phyloP scores from a whole-genome alignment of 208 protist species.

The Leishmania martiniquensis region DNA sequence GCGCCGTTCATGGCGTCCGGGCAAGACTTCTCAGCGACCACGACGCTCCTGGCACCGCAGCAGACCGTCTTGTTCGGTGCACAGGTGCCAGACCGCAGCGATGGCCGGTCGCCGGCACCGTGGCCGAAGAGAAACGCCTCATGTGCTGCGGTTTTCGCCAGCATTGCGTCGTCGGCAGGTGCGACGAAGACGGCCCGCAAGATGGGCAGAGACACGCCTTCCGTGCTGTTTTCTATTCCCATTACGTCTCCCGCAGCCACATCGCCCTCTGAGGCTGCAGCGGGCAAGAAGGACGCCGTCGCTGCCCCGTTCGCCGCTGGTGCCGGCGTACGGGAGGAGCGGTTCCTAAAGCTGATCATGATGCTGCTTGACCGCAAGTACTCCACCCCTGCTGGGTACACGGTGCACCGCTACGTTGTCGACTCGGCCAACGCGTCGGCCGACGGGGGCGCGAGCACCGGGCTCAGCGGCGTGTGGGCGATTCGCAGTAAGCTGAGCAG shows the following conservation, averaged over 20 bases:
- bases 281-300: not conserved
- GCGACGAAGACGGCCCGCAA: conserved; percentile 3
- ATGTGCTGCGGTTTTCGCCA: conserved; percentile 18
- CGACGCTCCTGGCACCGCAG: conserved; percentile 21
- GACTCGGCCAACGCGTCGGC: conserved; percentile 15
- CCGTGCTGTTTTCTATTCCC: conserved; percentile 30
- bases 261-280: not conserved
- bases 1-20: not conserved
- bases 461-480: conserved; percentile 33
- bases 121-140: conserved; percentile 16
- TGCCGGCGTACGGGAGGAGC: conserved; percentile 31
- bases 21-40: not conserved
- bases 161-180: conserved; percentile 10
- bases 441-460: not conserved
- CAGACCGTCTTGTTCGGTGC: conserved; percentile 23
- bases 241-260: conserved; percentile 15
- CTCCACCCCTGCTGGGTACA: conserved; percentile 31
- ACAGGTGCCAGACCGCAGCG: conserved; percentile 9
- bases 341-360: conserved; percentile 46
- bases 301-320: conserved; percentile 13
- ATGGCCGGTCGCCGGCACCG: conserved; percentile 10
- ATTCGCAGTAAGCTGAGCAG: conserved; percentile 37
- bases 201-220: not conserved
- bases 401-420: conserved; percentile 31
- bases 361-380: conserved; percentile 44